These are phyloP conservation scores for Salix suchowensis DNA, from an alignment of 345 rosid species.

Conservation along the genomic window DNA sequence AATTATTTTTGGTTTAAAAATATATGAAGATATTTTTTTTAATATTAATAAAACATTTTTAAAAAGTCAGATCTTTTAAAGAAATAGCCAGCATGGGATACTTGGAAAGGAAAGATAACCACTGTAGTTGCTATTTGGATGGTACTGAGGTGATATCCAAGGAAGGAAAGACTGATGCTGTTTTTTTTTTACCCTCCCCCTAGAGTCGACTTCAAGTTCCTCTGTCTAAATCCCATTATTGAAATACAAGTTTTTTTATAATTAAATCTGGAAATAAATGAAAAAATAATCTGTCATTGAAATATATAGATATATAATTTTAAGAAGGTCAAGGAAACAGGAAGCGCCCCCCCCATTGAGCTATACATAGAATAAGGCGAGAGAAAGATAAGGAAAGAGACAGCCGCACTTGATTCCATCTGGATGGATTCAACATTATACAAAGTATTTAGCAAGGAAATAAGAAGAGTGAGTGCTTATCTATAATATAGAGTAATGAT, in stretches of 20 bases:
- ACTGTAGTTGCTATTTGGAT: too few relatives aligned
- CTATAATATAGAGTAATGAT: neutral
- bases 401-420: neutral
- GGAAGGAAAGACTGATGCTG: neutral
- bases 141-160: neutral
- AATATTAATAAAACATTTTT: too few relatives aligned
- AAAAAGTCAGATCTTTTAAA: too few relatives aligned
- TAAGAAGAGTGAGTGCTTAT: neutral
- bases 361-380: neutral
- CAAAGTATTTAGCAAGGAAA: too few relatives aligned
- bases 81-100: too few relatives aligned
- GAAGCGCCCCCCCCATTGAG: neutral
- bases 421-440: neutral
- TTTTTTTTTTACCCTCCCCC: neutral
- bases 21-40: too few relatives aligned
- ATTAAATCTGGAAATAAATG: neutral
- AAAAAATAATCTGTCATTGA: too few relatives aligned
- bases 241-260: too few relatives aligned
- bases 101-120: neutral
- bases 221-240: neutral
- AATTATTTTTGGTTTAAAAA: too few relatives aligned
- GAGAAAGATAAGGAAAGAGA: neutral
- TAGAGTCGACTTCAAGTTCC: neutral
- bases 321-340: neutral
- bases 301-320: too few relatives aligned